Evolutionary conservation across 139 green algal genomes (phyloP).

Genomic region (Coelastrella sp.): DNA sequence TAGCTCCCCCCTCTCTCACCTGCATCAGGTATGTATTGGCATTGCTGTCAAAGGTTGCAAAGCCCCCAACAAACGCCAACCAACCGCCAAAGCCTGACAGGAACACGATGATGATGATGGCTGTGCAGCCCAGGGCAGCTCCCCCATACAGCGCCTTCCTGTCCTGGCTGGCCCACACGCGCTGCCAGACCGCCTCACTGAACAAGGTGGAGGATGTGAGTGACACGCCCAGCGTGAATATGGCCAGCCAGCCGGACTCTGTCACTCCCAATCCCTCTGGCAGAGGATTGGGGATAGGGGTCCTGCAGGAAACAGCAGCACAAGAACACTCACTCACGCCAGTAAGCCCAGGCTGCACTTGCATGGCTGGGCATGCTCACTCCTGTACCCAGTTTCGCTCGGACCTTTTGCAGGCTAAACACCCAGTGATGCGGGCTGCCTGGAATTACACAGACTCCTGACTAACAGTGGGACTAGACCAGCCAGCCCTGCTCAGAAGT

Average conservation of each 20-base stretch:
- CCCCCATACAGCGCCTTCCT: constrained; percentile 48
- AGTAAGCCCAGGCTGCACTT: background rate
- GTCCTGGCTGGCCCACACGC: constrained; percentile 68
- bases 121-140: constrained; percentile 43
- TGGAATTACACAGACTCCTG: too few species aligned
- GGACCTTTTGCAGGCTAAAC: background rate
- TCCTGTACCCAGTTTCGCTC: too few species aligned
- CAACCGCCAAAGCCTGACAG: constrained; percentile 79
- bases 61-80: constrained; percentile 74
- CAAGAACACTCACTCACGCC: too few species aligned
- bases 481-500: too few species aligned
- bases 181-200: constrained; percentile 86
- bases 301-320: constrained; percentile 15
- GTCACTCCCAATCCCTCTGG: constrained; percentile 28
- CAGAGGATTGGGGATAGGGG: constrained; percentile 63
- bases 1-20: background rate
- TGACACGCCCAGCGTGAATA: constrained; percentile 77
- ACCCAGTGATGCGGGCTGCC: background rate
- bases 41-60: constrained; percentile 52
- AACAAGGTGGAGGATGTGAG: constrained; percentile 83
- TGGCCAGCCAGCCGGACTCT: constrained; percentile 63
- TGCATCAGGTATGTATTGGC: constrained; percentile 76
- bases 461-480: too few species aligned
- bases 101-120: constrained; percentile 65
- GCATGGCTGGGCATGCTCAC: too few species aligned